Percentiles rank a stretch among this genome's conserved stretches.
phyloP scores from a whole-genome alignment of 1,284 basidiomycete genomes.

The Heterobasidion parviporum region DNA sequence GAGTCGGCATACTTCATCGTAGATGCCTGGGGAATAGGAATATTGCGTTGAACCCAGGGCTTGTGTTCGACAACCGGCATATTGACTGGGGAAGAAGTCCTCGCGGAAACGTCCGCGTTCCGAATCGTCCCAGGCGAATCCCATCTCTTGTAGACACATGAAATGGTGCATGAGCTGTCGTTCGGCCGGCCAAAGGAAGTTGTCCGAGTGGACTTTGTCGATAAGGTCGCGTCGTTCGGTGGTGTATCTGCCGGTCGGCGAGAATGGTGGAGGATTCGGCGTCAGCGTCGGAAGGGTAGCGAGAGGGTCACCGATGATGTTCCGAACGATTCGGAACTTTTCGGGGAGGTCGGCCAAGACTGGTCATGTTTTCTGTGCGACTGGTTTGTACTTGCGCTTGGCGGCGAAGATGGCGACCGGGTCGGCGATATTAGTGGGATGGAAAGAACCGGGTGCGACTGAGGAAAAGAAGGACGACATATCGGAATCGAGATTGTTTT shows the following conservation, averaged over 20 bases:
- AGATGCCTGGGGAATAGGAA: not conserved
- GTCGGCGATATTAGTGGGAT: not conserved
- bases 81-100: not conserved
- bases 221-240: not conserved
- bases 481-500: not conserved
- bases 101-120: not conserved
- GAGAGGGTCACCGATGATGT: not conserved
- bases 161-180: not conserved
- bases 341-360: not conserved
- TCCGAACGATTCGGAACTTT: not conserved
- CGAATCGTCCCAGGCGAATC: not conserved
- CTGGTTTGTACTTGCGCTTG: not conserved
- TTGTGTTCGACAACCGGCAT: not conserved
- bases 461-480: not conserved
- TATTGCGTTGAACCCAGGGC: not conserved
- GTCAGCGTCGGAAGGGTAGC: not conserved
- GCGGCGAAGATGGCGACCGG: not conserved
- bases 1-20: not conserved
- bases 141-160: not conserved
- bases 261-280: not conserved
- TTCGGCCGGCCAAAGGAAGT: conserved; percentile 5
- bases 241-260: not conserved
- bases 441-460: not conserved
- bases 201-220: not conserved
- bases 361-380: not conserved